Conservation (phyloP, 2,329 filamentous ascomycete genomes). For the Calonectria pseudoturangicola region DNA sequence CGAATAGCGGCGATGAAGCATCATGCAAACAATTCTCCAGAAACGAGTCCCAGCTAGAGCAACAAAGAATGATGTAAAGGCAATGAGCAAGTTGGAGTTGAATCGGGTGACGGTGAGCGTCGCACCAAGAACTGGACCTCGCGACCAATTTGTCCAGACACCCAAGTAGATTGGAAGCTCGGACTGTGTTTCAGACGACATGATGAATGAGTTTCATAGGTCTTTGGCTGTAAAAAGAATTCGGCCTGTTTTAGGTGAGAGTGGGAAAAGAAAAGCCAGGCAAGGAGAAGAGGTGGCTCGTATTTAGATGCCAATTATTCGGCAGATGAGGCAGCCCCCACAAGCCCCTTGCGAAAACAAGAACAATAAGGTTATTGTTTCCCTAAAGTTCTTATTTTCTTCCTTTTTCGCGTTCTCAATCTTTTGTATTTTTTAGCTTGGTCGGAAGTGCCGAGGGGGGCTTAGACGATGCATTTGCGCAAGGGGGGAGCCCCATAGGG, state of each 20-base stretch:
- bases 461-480: neutral
- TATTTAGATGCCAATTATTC: neutral
- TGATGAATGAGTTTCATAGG: neutral
- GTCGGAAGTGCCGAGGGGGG: slow-evolving; percentile 3
- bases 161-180: neutral
- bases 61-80: slow-evolving; percentile 20
- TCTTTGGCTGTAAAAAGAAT: neutral
- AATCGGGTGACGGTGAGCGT: slow-evolving; percentile 18
- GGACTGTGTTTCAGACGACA: neutral
- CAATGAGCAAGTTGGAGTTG: slow-evolving; percentile 13
- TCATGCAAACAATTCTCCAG: slow-evolving; percentile 5
- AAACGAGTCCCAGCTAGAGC: slow-evolving; percentile 8
- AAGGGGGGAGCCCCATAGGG: neutral
- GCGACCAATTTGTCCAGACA: slow-evolving; percentile 22
- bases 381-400: neutral
- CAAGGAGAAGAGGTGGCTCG: neutral
- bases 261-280: neutral
- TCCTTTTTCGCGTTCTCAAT: neutral
- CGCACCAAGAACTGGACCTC: slow-evolving; percentile 4
- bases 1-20: slow-evolving; percentile 3
- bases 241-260: neutral
- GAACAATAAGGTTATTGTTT: neutral
- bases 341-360: neutral
- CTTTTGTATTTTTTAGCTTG: neutral
- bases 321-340: neutral